Evolutionary conservation across 2,329 filamentous ascomycete species (phyloP), one percentile per base, ranked within the genome.

Genomic region (Nannizziopsis arthrosporioides): DNA sequence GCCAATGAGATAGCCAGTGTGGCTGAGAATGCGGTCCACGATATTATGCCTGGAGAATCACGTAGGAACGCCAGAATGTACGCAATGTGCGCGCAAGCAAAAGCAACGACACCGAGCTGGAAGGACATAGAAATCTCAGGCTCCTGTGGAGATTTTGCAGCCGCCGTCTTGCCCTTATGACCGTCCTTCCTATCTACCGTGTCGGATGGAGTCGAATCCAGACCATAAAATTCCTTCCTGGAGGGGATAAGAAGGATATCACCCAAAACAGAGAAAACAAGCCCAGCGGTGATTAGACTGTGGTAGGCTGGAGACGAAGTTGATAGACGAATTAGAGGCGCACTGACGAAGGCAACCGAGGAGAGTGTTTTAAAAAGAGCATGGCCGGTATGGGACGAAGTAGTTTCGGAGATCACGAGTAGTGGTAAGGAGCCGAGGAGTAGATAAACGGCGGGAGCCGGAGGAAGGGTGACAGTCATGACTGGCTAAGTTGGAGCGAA

Each of bases 311-410:
- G 56, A 11, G 58, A 43, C n/a, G 53, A 50, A 18, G 50, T 47
- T 11, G 52, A 47, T 9, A 49, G 5, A 11, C 34, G 34, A 17
- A 56, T 48, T 1, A 61, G 48, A 27, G 60, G 57, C 7, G 52
- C 55, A 44, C 53, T 53, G 30, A 57, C 45, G 42, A 62, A 62
- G 15, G 60, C 59, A 1, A 54, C 42, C 5, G 59, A 61, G 5
- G 58, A 62, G 41, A 61, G 44, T 46, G 58, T 57, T 51, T 62
- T 62, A 52, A 60, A 58, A 14, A 62, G n/a, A 4, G 37, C 50
- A 36, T 57, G 59, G 45, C 59, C 60, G 1, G 49, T 47, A 39
- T 56, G 54, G 15, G 54, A 60, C 35, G 57, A 56, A 19, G 51
- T 52, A 42, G 51, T 52, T 37, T 61, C 59, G 8, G 55, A 60